A percentile compares a stretch with the other conserved stretches of the same genome.
phyloP scores from a whole-genome alignment of 768 basidiomycete genomes.

The Suillus hirtellus region DNA sequence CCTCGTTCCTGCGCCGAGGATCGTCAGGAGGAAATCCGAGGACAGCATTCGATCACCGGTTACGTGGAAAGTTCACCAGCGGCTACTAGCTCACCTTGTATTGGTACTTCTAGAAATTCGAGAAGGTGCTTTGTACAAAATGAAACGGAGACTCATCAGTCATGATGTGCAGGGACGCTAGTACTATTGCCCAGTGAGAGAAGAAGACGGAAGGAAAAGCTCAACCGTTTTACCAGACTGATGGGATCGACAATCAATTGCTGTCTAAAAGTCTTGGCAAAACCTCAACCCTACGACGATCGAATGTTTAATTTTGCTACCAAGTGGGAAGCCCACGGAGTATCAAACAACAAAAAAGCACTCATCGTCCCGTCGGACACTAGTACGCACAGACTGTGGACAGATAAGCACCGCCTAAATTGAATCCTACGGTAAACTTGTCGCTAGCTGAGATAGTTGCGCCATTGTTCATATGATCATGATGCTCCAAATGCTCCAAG shows the following conservation, averaged over 20 bases:
- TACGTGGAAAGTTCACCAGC: constrained; percentile 14
- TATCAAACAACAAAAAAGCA: background rate
- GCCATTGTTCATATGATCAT: constrained; percentile 2
- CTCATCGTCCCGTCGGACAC: no score
- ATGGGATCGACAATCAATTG: background rate
- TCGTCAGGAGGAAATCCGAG: constrained; percentile 27
- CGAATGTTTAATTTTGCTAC: constrained; percentile 1
- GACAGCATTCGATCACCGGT: constrained; percentile 22
- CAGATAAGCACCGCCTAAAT: constrained; percentile 4
- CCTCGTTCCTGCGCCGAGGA: constrained; percentile 33
- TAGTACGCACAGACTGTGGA: background rate
- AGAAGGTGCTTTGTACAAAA: constrained; percentile 5
- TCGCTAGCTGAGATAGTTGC: constrained; percentile 15
- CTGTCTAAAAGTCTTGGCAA: background rate
- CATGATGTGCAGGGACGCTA: constrained; percentile 6
- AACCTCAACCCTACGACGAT: constrained; percentile 12
- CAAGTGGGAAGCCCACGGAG: background rate
- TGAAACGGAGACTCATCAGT: constrained; percentile 9
- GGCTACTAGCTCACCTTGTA: constrained; percentile 3
- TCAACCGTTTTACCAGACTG: constrained; percentile 3
- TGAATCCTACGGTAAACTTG: background rate
- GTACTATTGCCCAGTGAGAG: background rate
- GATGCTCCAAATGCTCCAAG: constrained; percentile 3
- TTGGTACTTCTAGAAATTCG: constrained; percentile 23
- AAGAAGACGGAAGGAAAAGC: constrained; percentile 6